Conservation (phyloP, 371 early-diverging fungal species). For the Apophysomyces elegans region DNA sequence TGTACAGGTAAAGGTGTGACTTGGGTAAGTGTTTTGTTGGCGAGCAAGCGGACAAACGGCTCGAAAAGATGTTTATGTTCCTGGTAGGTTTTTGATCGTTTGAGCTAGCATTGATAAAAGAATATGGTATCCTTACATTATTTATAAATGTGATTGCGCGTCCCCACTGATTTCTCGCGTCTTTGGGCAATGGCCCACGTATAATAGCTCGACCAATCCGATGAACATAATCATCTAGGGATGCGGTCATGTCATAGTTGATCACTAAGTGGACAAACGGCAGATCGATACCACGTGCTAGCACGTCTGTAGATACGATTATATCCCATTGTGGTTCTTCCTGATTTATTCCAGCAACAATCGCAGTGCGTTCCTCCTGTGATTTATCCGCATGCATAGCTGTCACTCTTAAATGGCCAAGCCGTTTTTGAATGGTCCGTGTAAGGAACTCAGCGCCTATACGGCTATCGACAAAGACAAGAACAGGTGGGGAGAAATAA, state of each 20-base stretch:
- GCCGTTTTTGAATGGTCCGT: constrained; percentile 49
- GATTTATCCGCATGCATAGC: constrained; percentile 62
- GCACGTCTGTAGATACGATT: constrained; percentile 58
- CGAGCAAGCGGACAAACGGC: constrained; percentile 54
- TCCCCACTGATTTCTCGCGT: constrained; percentile 29
- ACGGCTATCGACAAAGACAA: constrained; percentile 63
- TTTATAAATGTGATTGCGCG: constrained; percentile 70
- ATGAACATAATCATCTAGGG: constrained; percentile 62
- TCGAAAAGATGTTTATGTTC: constrained; percentile 54
- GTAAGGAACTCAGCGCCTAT: constrained; percentile 60
- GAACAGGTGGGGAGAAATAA: constrained; percentile 57
- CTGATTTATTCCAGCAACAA: constrained; percentile 42
- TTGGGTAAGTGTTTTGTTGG: constrained; percentile 40
- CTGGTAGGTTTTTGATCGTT: constrained; percentile 18
- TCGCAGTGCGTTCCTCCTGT: constrained; percentile 48
- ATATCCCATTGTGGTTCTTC: constrained; percentile 43
- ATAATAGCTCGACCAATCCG: constrained; percentile 60
- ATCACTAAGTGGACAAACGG: constrained; percentile 54
- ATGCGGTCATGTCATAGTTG: constrained; percentile 66
- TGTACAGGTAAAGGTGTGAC: constrained; percentile 63
- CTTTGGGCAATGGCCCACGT: constrained; percentile 29
- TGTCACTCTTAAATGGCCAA: constrained; percentile 34
- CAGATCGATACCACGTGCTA: constrained; percentile 61
- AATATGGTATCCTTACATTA: constrained; percentile 30
- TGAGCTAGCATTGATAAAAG: constrained; percentile 5